Evolutionary conservation across 2,329 filamentous ascomycete genomes (phyloP), one percentile per base, ranked within the genome.

Genomic region (Colletotrichum sp.): DNA sequence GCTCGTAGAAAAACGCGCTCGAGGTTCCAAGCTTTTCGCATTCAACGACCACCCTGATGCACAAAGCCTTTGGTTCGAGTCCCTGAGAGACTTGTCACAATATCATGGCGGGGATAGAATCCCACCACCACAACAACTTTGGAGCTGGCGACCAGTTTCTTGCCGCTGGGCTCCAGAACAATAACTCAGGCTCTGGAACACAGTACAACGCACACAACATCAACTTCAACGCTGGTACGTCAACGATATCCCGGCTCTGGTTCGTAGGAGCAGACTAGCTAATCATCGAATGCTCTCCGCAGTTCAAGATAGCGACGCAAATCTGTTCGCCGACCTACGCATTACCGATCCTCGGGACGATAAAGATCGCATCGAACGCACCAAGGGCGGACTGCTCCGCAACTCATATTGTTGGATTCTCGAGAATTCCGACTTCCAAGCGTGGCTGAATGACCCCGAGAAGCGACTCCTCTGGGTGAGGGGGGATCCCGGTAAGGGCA

Each of bases 401-500:
- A 82, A 83, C n/a, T 82, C 79, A 0, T 87, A 84, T 59, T 19
- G 34, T 11, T 87, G 85, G 85, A 80, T 87, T 8, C 78, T 87
- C 1, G 71, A 80, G 0, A 71, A 81, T 67, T 4, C 66, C 2
- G 76, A 80, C 2, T 85, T 82, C 39, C 48, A 28, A 3, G 19
- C 57, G 71, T 86, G 82, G 83, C 78, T 61, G 2, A 55, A 79
- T 4, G 67, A 79, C 15, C 3, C 36, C 2, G 32, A 79, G 0
- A 77, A n/a, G 36, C 72, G 61, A 1, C 67, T 86, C 11, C 82
- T 88, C 5, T 86, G 84, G 86, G 80, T 86, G 25, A 83, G 78
- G 22, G 84, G 84, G 0, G 82, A 83, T 44, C 81, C 85, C 0
- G 86, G 86, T 6, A 87, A 85, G 60, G 86, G 86, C 5, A 88